These are phyloP conservation scores for Solanum hybrid DNA, from an alignment of 305 asterid species.

Conservation along the genomic window DNA sequence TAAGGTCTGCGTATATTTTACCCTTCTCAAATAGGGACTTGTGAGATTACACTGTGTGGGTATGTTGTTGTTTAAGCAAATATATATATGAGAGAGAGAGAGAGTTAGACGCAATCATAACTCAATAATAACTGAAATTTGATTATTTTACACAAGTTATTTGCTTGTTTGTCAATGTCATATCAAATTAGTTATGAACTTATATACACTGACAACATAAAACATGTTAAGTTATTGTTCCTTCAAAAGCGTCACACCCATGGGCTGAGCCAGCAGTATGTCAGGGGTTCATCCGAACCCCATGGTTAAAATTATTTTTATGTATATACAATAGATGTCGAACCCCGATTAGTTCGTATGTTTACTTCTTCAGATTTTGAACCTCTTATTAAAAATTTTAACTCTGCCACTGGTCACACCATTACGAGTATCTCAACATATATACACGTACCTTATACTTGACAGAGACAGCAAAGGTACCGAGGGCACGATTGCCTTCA, in stretches of 20 bases:
- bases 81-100: too few species aligned
- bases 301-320: too few species aligned
- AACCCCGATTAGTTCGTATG: too few species aligned
- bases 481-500: constrained; percentile 67
- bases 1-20: neutral
- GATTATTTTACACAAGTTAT: neutral
- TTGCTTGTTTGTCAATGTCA: neutral
- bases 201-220: neutral
- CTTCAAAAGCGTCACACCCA: neutral
- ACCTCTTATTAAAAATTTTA: too few species aligned
- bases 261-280: too few species aligned
- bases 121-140: neutral
- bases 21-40: neutral
- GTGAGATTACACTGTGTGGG: neutral
- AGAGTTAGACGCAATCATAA: neutral
- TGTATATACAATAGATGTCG: too few species aligned
- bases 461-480: constrained; percentile 57
- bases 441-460: constrained; percentile 44
- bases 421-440: neutral
- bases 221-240: neutral
- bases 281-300: too few species aligned
- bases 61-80: neutral
- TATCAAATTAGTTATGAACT: neutral
- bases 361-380: too few species aligned
- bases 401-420: neutral